These are phyloP conservation scores for Phylloporus scabripes DNA, from an alignment of 768 basidiomycete species.

Conservation along the genomic window DNA sequence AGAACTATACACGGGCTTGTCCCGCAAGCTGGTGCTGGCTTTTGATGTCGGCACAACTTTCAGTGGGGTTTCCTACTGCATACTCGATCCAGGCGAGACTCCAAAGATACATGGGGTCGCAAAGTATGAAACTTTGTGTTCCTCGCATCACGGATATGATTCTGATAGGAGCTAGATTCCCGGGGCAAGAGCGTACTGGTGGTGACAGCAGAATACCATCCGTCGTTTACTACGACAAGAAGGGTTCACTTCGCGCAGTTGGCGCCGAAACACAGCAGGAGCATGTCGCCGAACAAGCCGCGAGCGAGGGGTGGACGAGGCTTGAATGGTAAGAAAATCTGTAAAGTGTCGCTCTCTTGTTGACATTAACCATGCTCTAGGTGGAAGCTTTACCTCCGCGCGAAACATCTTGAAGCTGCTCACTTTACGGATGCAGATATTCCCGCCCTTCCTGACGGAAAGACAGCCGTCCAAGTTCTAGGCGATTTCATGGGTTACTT, in stretches of 20 bases:
- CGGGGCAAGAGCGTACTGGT: conserved; percentile 41
- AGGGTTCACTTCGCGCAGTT: conserved; percentile 36
- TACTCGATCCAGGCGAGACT: conserved; percentile 33
- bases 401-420: conserved; percentile 21
- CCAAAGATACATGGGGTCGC: conserved; percentile 26
- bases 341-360: not conserved
- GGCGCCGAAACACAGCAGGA: conserved; percentile 40
- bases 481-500: conserved; percentile 27
- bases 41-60: conserved; percentile 27
- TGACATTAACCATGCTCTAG: conserved; percentile 6
- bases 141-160: not conserved
- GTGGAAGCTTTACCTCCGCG: conserved; percentile 35
- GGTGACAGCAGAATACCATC: conserved; percentile 47
- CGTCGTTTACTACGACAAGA: conserved; percentile 41
- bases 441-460: conserved; percentile 20
- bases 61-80: conserved; percentile 35
- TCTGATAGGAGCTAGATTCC: conserved; percentile 32
- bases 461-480: conserved; percentile 18
- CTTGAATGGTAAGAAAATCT: conserved; percentile 33
- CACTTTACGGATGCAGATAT: conserved; percentile 21
- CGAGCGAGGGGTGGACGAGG: conserved; percentile 34
- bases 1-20: conserved; percentile 32
- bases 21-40: conserved; percentile 39
- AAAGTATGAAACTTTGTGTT: conserved; percentile 14
- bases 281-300: conserved; percentile 33